Conservation (phyloP, 2,329 filamentous ascomycete species). For the Monosporascus sp. region DNA sequence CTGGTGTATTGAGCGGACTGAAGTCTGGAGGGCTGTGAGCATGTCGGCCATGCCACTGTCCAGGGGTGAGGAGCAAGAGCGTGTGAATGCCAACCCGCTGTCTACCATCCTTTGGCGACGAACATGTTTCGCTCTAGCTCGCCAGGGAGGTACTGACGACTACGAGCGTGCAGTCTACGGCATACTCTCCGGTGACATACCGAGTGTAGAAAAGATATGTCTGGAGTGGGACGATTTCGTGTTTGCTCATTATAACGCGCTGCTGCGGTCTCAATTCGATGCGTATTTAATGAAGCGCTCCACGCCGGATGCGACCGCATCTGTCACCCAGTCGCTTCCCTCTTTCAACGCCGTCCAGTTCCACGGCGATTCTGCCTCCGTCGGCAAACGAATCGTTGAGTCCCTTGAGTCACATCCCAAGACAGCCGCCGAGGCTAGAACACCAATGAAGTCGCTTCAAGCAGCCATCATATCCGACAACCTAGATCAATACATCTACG, state of each 20-base stretch:
- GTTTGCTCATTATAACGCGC: slow-evolving; percentile 83
- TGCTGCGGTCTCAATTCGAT: slow-evolving; percentile 76
- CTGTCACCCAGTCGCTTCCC: slow-evolving; percentile 53
- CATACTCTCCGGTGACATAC: slow-evolving; percentile 77
- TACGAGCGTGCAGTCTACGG: slow-evolving; percentile 90
- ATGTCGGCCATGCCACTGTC: slow-evolving; percentile 68
- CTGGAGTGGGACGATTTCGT: slow-evolving; percentile 80
- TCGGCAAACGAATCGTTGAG: slow-evolving; percentile 55
- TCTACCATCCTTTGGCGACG: slow-evolving; percentile 66
- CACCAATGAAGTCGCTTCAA: slow-evolving; percentile 70
- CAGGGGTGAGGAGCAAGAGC: slow-evolving; percentile 37
- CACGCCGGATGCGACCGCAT: slow-evolving; percentile 46
- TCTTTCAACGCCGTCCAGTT: slow-evolving; percentile 61
- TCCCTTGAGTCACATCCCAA: slow-evolving; percentile 52
- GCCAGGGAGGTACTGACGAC: slow-evolving; percentile 63
- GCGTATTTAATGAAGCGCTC: slow-evolving; percentile 56
- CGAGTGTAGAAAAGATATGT: slow-evolving; percentile 71
- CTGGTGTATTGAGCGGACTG: slow-evolving; percentile 81
- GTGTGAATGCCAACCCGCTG: slow-evolving; percentile 36
- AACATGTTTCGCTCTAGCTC: slow-evolving; percentile 68
- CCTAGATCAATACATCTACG: slow-evolving; percentile 50
- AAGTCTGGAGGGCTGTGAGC: slow-evolving; percentile 83
- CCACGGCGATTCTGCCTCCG: slow-evolving; percentile 48
- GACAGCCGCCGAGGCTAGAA: slow-evolving; percentile 53
- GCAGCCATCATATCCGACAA: slow-evolving; percentile 66